A percentile compares a stretch with the other conserved stretches of the same genome.
These are phyloP conservation scores for Camptophora hylomeconis DNA, from an alignment of 2,329 filamentous ascomycete genomes.

Conservation along the genomic window DNA sequence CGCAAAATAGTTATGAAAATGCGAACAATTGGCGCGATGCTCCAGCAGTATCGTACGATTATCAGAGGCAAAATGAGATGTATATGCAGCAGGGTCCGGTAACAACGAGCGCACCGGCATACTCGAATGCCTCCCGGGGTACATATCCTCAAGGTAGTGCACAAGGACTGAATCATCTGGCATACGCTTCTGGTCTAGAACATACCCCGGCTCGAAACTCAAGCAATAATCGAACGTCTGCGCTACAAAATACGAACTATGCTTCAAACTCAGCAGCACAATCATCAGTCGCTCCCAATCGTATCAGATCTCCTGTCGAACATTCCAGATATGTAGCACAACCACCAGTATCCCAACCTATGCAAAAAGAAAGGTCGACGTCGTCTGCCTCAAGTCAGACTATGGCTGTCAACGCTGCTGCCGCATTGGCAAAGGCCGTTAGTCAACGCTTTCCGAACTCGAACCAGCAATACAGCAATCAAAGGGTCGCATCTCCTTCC, in stretches of 20 bases:
- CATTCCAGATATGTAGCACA: background rate
- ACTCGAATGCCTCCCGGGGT: background rate
- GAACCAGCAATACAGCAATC: slow-evolving; percentile 3
- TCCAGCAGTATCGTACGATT: slow-evolving; percentile 5
- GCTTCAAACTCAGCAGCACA: slow-evolving; percentile 1
- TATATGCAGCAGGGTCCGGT: slow-evolving; percentile 3
- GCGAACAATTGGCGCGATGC: slow-evolving; percentile 5
- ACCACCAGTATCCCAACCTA: slow-evolving; percentile 3
- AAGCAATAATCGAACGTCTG: background rate
- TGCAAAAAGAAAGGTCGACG: slow-evolving; percentile 5
- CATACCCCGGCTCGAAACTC: slow-evolving; percentile 7
- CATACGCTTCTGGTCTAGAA: slow-evolving; percentile 16
- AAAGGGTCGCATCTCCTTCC: slow-evolving; percentile 6
- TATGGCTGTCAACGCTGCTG: slow-evolving; percentile 8
- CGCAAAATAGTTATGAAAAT: too few relatives aligned
- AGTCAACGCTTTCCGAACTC: slow-evolving; percentile 8
- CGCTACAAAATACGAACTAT: too few relatives aligned
- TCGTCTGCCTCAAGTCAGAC: slow-evolving; percentile 7
- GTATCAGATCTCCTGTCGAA: slow-evolving; percentile 6
- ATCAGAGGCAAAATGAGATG: slow-evolving; percentile 3
- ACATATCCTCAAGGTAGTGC: slow-evolving; percentile 4
- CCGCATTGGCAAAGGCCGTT: slow-evolving; percentile 12
- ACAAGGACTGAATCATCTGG: slow-evolving; percentile 15
- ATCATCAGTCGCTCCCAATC: slow-evolving; percentile 4
- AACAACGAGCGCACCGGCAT: too few relatives aligned